A percentile compares a stretch with the other conserved stretches of the same genome.
These are phyloP conservation scores for baker's yeast (Saccharomyces cerevisiae) DNA, from an alignment of 805 yeast genomes.

Conservation along the genomic window DNA sequence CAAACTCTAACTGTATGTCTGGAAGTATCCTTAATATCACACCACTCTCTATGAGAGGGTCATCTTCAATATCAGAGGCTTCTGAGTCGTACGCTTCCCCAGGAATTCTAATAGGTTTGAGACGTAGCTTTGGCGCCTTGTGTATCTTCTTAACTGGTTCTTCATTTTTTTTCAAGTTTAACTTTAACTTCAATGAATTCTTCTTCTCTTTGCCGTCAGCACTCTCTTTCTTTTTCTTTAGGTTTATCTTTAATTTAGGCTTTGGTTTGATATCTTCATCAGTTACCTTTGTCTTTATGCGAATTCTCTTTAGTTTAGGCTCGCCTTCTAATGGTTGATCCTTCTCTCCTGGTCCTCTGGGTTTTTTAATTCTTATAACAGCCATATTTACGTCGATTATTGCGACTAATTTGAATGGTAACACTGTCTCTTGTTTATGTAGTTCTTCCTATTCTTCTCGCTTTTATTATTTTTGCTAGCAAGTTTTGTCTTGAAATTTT, in stretches of 20 bases:
- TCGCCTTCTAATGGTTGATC: constrained; percentile 7
- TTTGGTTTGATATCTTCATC: constrained; percentile 8
- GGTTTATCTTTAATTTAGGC: constrained; percentile 20
- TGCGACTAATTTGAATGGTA: neutral
- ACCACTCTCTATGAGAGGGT: constrained; percentile 86
- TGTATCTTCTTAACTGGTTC: constrained; percentile 23
- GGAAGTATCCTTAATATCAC: constrained; percentile 66
- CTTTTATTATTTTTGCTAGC: neutral
- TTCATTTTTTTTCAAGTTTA: constrained; percentile 23
- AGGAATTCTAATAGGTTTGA: constrained; percentile 59
- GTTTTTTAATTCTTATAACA: constrained; percentile 24
- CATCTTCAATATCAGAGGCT: constrained; percentile 92
- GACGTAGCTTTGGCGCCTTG: constrained; percentile 40
- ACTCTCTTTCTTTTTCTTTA: constrained; percentile 10
- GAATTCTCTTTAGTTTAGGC: constrained; percentile 19
- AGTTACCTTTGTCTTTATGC: constrained; percentile 13
- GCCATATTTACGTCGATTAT: constrained; percentile 11
- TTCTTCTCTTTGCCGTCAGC: neutral
- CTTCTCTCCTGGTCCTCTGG: constrained; percentile 11
- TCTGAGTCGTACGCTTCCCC: constrained; percentile 97
- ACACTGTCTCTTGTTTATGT: neutral
- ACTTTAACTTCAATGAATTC: constrained; percentile 16
- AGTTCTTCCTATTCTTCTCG: neutral
- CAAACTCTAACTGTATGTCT: constrained; percentile 45
- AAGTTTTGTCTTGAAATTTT: neutral